phyloP scores from a whole-genome alignment of 352 stramenopile genomes.

The Hyaloperonospora brassicae region DNA sequence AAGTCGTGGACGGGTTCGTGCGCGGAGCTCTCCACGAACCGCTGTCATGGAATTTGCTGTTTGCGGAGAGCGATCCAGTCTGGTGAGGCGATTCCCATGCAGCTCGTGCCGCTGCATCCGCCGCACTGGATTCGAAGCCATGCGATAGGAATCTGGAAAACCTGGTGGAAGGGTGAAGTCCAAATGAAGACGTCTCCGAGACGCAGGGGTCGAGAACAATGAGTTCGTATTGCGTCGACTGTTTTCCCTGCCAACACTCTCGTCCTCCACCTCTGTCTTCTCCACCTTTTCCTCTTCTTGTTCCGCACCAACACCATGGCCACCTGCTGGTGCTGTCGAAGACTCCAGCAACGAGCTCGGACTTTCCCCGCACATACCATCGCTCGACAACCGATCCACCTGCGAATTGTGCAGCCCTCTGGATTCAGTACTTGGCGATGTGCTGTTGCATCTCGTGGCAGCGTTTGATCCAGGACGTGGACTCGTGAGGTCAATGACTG shows the following conservation, averaged over 20 bases:
- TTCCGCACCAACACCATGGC: constrained; percentile 9
- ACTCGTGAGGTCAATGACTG: constrained; percentile 60
- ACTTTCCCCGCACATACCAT: constrained; percentile 55
- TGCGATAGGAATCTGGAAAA: constrained; percentile 8
- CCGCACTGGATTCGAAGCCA: constrained; percentile 9
- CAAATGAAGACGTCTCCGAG: constrained; percentile 28
- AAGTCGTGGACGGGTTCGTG: constrained; percentile 16
- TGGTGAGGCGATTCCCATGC: constrained; percentile 11
- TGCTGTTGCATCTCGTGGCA: constrained; percentile 5
- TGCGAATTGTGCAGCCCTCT: constrained; percentile 6
- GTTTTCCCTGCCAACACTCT: not conserved
- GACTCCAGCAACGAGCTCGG: constrained; percentile 29
- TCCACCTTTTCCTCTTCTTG: constrained; percentile 28
- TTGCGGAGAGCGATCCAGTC: constrained; percentile 13
- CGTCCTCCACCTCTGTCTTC: constrained; percentile 6
- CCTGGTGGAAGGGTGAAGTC: constrained; percentile 26
- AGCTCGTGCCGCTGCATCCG: constrained; percentile 5
- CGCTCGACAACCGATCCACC: constrained; percentile 8
- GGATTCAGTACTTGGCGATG: constrained; percentile 5
- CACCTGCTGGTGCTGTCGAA: constrained; percentile 5
- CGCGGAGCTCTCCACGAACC: constrained; percentile 10
- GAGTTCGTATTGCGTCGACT: constrained; percentile 10
- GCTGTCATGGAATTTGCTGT: constrained; percentile 13
- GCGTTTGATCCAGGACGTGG: constrained; percentile 10
- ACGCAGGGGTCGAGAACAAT: constrained; percentile 7